These are phyloP conservation scores for Termitomyces sp. DNA, from an alignment of 768 basidiomycete species.

Conservation along the genomic window DNA sequence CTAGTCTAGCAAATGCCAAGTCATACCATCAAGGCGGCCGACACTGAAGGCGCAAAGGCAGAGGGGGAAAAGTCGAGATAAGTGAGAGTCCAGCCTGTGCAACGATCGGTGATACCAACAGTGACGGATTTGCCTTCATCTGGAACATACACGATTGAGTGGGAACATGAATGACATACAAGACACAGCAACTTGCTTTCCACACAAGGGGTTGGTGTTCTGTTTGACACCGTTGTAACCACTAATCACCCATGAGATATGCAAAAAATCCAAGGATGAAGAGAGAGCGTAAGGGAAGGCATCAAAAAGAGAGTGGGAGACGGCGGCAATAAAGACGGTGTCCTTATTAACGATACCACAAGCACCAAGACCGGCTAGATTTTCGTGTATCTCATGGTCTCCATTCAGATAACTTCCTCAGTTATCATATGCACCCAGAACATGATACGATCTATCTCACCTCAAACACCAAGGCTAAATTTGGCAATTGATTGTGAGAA, in stretches of 20 bases:
- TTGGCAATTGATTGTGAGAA: neutral
- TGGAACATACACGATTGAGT: conserved; percentile 17
- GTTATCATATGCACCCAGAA: neutral
- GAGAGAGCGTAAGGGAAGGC: conserved; percentile 47
- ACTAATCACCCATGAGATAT: conserved; percentile 26
- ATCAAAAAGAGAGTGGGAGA: conserved; percentile 53
- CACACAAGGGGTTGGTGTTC: conserved; percentile 73
- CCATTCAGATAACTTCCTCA: neutral
- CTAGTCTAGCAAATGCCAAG: conserved; percentile 40
- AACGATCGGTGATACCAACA: conserved; percentile 58
- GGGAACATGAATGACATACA: conserved; percentile 36
- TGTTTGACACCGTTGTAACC: conserved; percentile 56
- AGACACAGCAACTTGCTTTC: conserved; percentile 32
- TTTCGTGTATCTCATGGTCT: neutral
- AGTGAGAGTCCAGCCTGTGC: conserved; percentile 43
- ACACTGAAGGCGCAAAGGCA: conserved; percentile 39
- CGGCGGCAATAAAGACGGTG: conserved; percentile 50
- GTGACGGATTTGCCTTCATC: conserved; percentile 46
- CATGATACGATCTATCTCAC: neutral
- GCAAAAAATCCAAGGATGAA: neutral
- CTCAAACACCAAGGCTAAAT: neutral
- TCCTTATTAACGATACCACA: conserved; percentile 57
- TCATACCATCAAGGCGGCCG: conserved; percentile 48
- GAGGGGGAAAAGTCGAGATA: conserved; percentile 61
- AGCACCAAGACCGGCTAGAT: conserved; percentile 53